Evolutionary conservation across 768 basidiomycete species (phyloP), one percentile per base, ranked within the genome.

Genomic region (Leccinellum rugosiceps): DNA sequence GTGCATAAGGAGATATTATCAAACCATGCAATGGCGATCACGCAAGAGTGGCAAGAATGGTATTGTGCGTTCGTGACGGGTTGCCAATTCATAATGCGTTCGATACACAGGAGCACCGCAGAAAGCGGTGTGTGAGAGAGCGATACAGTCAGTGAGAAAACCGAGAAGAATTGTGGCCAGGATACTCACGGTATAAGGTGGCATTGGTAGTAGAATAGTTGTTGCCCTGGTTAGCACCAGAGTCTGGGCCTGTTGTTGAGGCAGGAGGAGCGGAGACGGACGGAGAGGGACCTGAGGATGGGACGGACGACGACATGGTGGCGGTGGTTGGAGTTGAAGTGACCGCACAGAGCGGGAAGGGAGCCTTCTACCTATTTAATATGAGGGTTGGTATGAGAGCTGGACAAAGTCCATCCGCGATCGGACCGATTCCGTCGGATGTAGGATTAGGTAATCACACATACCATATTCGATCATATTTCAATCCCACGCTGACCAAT

Each of bases 141-240:
- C 6, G 23, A 52, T 53, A 23, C 32, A 55, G 52, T 58, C 30
- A 59, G 68, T 62, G 56, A 60, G 69, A 66, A 53, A 68, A 54
- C 38, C 25, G 46, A 49, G 44, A 7, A 28, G 31, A 44, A 41
- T n/a, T 30, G 32, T n/a, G 23, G 41, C 35, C 31, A 34, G 48
- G 21, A 25, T 47, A 58, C 70, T 73, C 60, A 71, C 70, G 50
- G 50, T 71, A 71, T 52, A 71, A 30, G 19, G 63, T 61, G 3
- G 72, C 72, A 46, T 70, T 67, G 6, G 55, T 38, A 2, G 64
- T 51, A 6, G 63, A 30, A n/a, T 31, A 49, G 13, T n/a, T 25
- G 3, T 54, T 6, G 3, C 15, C 30, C 9, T 25, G 25, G 10
- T 43, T 30, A 8, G 44, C 32, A 26, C 15, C 23, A 46, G 45